Percentiles rank a stretch among this genome's conserved stretches.
Conservation (phyloP, 352 stramenopile genomes). For the Phytophthora vignae region DNA sequence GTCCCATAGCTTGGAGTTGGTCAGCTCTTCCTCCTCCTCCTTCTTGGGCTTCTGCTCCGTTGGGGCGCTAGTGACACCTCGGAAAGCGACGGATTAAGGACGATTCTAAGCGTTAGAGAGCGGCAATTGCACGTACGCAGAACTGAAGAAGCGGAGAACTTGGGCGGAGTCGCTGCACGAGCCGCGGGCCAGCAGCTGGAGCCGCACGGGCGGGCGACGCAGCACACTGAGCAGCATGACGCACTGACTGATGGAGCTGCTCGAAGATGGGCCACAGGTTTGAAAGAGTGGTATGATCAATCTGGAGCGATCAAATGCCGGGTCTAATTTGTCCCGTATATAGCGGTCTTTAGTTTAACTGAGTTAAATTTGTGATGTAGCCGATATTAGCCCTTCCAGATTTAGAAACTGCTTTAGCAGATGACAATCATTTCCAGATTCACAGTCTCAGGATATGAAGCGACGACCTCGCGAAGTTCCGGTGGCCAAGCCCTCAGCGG, state of each 20-base stretch:
- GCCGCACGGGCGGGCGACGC: slow-evolving; percentile 34
- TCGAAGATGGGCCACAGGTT: slow-evolving; percentile 38
- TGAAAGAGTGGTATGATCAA: background rate
- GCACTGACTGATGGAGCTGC: slow-evolving; percentile 14
- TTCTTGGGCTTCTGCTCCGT: slow-evolving; percentile 21
- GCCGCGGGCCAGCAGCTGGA: slow-evolving; percentile 15
- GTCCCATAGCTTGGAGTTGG: slow-evolving; percentile 81
- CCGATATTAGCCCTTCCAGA: background rate
- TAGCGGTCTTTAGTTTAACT: background rate
- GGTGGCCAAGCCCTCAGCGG: slow-evolving; percentile 59
- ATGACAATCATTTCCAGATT: slow-evolving; percentile 2
- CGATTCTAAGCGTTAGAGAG: background rate
- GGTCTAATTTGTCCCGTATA: slow-evolving; percentile 4
- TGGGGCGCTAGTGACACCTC: slow-evolving; percentile 28
- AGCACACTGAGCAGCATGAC: slow-evolving; percentile 40
- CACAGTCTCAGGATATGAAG: slow-evolving; percentile 27
- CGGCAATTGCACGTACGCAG: slow-evolving; percentile 37
- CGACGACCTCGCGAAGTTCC: slow-evolving; percentile 62
- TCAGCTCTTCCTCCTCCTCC: slow-evolving; percentile 51
- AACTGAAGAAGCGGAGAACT: slow-evolving; percentile 46
- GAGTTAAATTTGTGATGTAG: background rate
- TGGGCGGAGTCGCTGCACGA: slow-evolving; percentile 15
- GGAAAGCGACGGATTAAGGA: background rate
- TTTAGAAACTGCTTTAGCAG: slow-evolving; percentile 1
- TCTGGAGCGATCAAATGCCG: background rate